Evolutionary conservation across 2,329 filamentous ascomycete species (phyloP).

Genomic region (Proliferodiscus dingleyae): DNA sequence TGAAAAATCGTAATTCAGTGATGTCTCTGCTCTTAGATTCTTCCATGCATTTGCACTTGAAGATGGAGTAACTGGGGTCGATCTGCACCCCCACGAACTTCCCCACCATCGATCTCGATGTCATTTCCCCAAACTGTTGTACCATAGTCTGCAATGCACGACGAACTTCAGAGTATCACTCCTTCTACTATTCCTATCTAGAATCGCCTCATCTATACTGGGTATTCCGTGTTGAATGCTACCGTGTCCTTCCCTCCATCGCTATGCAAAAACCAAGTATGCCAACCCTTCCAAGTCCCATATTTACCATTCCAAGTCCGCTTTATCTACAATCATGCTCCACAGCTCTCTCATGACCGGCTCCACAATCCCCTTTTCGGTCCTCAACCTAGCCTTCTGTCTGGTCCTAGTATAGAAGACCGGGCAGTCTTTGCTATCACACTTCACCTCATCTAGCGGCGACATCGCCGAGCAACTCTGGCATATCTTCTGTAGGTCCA

Average conservation of each 20-base stretch:
- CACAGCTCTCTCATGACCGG: constrained; percentile 39
- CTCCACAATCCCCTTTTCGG: constrained; percentile 35
- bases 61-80: too few relatives aligned
- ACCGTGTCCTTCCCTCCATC: neutral
- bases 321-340: constrained; percentile 20
- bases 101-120: neutral
- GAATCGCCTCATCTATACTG: neutral
- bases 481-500: constrained; percentile 67
- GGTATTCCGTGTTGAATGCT: constrained; percentile 1
- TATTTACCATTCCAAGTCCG: constrained; percentile 28
- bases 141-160: too few relatives aligned
- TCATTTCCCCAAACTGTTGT: neutral
- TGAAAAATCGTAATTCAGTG: neutral
- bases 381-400: constrained; percentile 45
- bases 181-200: neutral
- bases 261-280: constrained; percentile 2
- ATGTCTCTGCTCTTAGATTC: neutral
- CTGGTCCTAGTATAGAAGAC: constrained; percentile 79
- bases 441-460: constrained; percentile 72
- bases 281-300: neutral
- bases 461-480: constrained; percentile 71
- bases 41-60: too few relatives aligned
- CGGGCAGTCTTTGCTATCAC: constrained; percentile 87
- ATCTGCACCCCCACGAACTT: neutral
- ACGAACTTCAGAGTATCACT: neutral